Conservation (phyloP, 768 basidiomycete genomes). For the Kwoniella sp. region DNA sequence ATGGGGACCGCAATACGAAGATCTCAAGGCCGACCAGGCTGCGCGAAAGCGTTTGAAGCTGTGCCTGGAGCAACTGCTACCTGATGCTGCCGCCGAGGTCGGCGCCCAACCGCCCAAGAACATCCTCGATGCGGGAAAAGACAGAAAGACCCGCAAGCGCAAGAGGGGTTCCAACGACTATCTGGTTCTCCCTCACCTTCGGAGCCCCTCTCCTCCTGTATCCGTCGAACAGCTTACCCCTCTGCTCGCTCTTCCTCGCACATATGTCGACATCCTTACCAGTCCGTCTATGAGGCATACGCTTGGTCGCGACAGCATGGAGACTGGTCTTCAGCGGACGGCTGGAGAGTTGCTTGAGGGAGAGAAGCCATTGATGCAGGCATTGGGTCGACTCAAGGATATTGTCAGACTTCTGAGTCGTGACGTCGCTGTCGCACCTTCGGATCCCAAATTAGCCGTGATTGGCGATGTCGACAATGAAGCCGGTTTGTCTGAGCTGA, state of each 20-base stretch:
- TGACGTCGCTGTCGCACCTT: constrained; percentile 25
- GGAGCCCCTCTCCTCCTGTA: constrained; percentile 44
- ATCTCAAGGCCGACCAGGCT: constrained; percentile 32
- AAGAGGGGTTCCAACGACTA: constrained; percentile 27
- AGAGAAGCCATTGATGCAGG: constrained; percentile 51
- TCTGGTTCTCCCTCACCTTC: constrained; percentile 43
- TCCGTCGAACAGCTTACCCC: constrained; percentile 38
- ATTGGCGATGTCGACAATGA: constrained; percentile 5
- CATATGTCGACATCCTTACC: constrained; percentile 51
- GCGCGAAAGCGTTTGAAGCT: constrained; percentile 41
- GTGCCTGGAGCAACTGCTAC: constrained; percentile 42
- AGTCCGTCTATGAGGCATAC: constrained; percentile 54
- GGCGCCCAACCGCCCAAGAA: constrained; percentile 37
- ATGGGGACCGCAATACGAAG: constrained; percentile 54
- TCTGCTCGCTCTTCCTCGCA: constrained; percentile 44
- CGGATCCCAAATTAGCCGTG: not conserved
- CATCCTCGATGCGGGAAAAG: constrained; percentile 19
- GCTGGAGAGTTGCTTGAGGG: constrained; percentile 55
- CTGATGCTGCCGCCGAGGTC: constrained; percentile 43
- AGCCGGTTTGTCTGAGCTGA: not conserved
- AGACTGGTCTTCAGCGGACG: constrained; percentile 53
- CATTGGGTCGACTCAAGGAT: constrained; percentile 49
- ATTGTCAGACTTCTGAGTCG: constrained; percentile 32
- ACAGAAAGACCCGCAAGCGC: constrained; percentile 22
- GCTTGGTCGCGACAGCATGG: constrained; percentile 52